phyloP scores from a whole-genome alignment of 257 asterid species.

The Solanum appendiculatum region DNA sequence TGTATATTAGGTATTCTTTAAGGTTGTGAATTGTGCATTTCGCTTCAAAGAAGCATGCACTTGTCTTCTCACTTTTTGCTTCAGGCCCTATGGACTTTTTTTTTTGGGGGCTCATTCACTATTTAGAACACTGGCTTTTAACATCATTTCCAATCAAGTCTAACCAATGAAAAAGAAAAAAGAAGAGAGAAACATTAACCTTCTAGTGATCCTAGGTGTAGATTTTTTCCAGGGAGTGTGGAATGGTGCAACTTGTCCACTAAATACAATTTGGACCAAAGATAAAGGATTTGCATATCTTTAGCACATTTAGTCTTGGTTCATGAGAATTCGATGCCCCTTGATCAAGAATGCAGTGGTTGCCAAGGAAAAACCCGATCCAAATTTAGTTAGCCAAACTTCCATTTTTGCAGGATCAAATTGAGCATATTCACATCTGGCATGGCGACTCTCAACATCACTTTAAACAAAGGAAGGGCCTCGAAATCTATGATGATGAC shows the following conservation, averaged over 20 bases:
- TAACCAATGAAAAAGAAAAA: neutral
- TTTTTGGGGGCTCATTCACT: neutral
- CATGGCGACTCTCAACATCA: constrained; percentile 61
- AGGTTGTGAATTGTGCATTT: neutral
- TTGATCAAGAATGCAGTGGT: neutral
- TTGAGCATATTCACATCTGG: constrained; percentile 88
- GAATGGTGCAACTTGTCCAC: neutral
- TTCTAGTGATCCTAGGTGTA: neutral
- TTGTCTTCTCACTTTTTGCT: neutral
- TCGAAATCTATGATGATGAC: constrained; percentile 34
- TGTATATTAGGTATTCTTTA: neutral
- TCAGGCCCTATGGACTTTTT: neutral
- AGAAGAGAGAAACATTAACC: neutral
- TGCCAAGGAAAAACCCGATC: neutral
- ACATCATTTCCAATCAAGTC: neutral
- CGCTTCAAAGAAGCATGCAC: neutral
- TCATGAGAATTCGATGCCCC: neutral
- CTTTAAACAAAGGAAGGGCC: constrained; percentile 47
- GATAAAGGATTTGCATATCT: neutral
- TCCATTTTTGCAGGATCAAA: constrained; percentile 46
- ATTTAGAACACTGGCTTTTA: neutral
- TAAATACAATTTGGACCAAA: neutral
- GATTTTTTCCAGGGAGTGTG: neutral
- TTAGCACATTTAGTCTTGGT: neutral
- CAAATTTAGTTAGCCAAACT: neutral